A percentile compares a stretch with the other conserved stretches of the same genome.
Conservation (phyloP, 2,329 filamentous ascomycete species). For the Ramularia endophylla region DNA sequence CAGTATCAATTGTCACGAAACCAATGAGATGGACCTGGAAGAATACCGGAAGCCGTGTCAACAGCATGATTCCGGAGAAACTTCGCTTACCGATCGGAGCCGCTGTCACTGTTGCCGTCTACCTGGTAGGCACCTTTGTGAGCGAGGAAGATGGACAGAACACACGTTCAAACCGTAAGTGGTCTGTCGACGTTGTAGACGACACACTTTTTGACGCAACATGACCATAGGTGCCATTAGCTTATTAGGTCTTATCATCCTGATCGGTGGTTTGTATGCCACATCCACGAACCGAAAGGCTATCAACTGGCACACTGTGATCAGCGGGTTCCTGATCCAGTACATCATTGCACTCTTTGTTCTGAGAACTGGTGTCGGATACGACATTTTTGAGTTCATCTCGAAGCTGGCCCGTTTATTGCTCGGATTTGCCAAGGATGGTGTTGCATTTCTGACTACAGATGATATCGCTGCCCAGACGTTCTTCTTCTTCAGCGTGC, state of each 20-base stretch:
- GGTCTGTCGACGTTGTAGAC: too few relatives aligned
- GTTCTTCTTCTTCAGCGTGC: constrained; percentile 72
- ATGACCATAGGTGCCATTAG: constrained; percentile 52
- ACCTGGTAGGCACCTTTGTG: constrained; percentile 72
- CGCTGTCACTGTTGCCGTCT: constrained; percentile 58
- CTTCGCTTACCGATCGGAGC: constrained; percentile 60
- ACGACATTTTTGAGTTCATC: constrained; percentile 86
- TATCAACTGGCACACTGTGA: constrained; percentile 51
- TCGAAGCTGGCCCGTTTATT: constrained; percentile 67
- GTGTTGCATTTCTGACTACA: constrained; percentile 68
- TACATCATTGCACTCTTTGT: constrained; percentile 88
- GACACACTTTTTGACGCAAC: too few relatives aligned
- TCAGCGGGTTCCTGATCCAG: constrained; percentile 82
- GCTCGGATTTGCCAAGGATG: constrained; percentile 68
- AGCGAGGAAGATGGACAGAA: constrained; percentile 68
- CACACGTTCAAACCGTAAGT: constrained; percentile 63
- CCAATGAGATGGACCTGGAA: constrained; percentile 65
- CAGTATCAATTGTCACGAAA: constrained; percentile 58
- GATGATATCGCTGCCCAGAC: constrained; percentile 37
- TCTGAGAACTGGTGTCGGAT: constrained; percentile 71
- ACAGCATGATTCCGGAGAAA: constrained; percentile 59
- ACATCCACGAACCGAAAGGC: constrained; percentile 65
- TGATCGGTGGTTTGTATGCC: constrained; percentile 59
- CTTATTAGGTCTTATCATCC: constrained; percentile 68
- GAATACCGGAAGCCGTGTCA: constrained; percentile 54